A percentile compares a stretch with the other conserved stretches of the same genome.
phyloP scores from a whole-genome alignment of 495 filamentous ascomycete species.

The Penicillium silybi region DNA sequence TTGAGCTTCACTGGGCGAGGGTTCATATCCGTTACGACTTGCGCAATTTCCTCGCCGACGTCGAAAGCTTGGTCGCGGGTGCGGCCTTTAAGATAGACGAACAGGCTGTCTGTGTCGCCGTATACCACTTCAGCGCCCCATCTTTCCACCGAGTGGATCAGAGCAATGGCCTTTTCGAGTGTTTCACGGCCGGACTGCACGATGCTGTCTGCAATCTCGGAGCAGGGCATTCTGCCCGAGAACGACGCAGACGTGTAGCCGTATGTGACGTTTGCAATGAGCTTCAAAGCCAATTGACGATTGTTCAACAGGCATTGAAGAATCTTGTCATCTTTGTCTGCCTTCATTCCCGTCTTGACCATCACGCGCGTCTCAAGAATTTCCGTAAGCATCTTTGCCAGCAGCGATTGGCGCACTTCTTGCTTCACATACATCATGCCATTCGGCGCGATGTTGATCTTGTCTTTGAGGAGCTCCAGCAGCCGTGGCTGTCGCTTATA shows the following conservation, averaged over 20 bases:
- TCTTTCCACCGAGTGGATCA: slow-evolving; percentile 79
- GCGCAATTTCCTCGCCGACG: slow-evolving; percentile 90
- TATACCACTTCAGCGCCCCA: slow-evolving; percentile 98
- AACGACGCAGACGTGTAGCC: slow-evolving; percentile 96
- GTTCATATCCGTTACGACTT: slow-evolving; percentile 83
- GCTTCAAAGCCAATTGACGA: slow-evolving; percentile 89
- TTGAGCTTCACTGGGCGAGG: slow-evolving; percentile 92
- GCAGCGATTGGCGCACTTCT: slow-evolving; percentile 78
- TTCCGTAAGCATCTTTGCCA: slow-evolving; percentile 95
- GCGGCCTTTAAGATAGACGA: slow-evolving; percentile 83
- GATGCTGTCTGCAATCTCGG: slow-evolving; percentile 97
- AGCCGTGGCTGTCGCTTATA: slow-evolving; percentile 72
- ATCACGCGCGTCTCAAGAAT: slow-evolving; percentile 96
- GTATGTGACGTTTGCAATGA: slow-evolving; percentile 97
- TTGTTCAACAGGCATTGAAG: slow-evolving; percentile 90
- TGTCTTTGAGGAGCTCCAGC: slow-evolving; percentile 72
- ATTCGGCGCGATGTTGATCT: slow-evolving; percentile 93
- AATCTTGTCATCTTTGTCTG: slow-evolving; percentile 83
- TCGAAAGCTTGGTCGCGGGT: slow-evolving; percentile 84
- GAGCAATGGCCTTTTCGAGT: slow-evolving; percentile 85
- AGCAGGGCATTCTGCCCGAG: slow-evolving; percentile 94
- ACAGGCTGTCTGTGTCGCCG: slow-evolving; percentile 96
- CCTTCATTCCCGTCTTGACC: slow-evolving; percentile 97
- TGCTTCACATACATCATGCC: slow-evolving; percentile 93
- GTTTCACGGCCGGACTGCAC: slow-evolving; percentile 94